Base-by-base conservation (phyloP, 2,329 filamentous ascomycete genomes). In the Sphaerulina populicola region DNA sequence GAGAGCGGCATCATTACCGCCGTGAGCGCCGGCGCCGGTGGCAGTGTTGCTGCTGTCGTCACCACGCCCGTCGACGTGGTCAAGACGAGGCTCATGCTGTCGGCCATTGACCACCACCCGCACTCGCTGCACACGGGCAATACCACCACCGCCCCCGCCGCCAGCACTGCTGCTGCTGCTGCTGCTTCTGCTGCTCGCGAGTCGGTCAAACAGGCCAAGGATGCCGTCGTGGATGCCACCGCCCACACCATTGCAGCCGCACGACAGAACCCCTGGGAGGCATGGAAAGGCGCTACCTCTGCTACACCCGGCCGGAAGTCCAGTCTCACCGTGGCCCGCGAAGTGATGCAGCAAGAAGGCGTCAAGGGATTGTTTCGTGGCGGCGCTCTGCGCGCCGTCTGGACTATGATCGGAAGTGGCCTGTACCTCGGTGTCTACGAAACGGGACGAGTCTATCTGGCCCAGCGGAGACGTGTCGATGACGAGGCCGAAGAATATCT, bases 1-100 rank as follows among this genome's bases (percentile, higher is more conserved):
- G 84, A 91, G 69, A 83, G 82, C 21, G 86, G 81, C 0, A 51
- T 78, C 1, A 78, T 91, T 39, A 93, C 87, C 0, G 88, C 85
- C 0, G 51, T 78, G 3, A 86, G 85, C 63, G 89, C 88, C 0
- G 87, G 83, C 1, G 67, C 77, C 12, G 86, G 88, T 0, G 89
- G 89, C 0, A 80, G 81, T 5, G 67, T 91, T 7, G 83, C 88
- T 0, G 86, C 89, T 0, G 77, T 86, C 8, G 67, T 93, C n/a
- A 95, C 89, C 1, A 94, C 89, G 45, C 90, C 90, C 0, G 81
- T 89, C 49, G 90, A 95, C 68, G 88, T 94, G 8, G 79, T 95
- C 21, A 94, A 95, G 73, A 94, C 89, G 57, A 73, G 87, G 44
- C 85, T 94, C 69, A 95, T 94, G 89, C 73, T 95, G 23, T 75